A percentile compares a stretch with the other conserved stretches of the same genome.
phyloP scores from a whole-genome alignment of 306 rosid genomes.

The Arachis stenosperma region DNA sequence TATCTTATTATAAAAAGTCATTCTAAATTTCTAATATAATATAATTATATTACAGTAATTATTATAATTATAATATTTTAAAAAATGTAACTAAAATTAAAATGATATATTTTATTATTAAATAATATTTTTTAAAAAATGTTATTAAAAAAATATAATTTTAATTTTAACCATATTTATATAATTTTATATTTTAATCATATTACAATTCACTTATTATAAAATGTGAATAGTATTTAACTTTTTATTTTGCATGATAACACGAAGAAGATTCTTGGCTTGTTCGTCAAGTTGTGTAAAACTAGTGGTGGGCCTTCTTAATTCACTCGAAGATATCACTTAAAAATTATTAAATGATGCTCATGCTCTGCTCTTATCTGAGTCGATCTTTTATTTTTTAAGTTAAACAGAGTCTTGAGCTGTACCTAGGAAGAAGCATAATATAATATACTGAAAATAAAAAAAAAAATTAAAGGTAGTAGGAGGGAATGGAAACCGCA shows the following conservation, averaged over 20 bases:
- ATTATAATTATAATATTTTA: too few relatives aligned
- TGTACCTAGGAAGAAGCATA: neutral
- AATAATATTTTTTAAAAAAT: too few relatives aligned
- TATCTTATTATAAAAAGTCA: too few relatives aligned
- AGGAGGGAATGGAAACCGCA: conserved; percentile 47
- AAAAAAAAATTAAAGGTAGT: conserved; percentile 16
- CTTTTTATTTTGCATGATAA: neutral
- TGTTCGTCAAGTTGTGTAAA: conserved; percentile 14
- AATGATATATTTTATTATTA: too few relatives aligned
- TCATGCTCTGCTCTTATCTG: conserved; percentile 8
- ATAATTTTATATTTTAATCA: too few relatives aligned
- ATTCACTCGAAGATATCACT: conserved; percentile 10
- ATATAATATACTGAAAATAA: neutral
- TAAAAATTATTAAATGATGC: conserved; percentile 25
- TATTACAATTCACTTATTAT: too few relatives aligned
- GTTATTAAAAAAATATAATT: too few relatives aligned
- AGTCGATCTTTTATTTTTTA: neutral
- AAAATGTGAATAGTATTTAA: neutral
- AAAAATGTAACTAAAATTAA: too few relatives aligned
- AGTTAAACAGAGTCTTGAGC: conserved; percentile 2
- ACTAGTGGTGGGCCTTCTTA: conserved; percentile 20
- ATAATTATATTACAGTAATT: too few relatives aligned
- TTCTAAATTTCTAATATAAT: too few relatives aligned
- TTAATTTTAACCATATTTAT: too few relatives aligned
- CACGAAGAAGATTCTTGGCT: conserved; percentile 9